phyloP scores from a whole-genome alignment of 495 filamentous ascomycete genomes.

The Xylaria grammica region DNA sequence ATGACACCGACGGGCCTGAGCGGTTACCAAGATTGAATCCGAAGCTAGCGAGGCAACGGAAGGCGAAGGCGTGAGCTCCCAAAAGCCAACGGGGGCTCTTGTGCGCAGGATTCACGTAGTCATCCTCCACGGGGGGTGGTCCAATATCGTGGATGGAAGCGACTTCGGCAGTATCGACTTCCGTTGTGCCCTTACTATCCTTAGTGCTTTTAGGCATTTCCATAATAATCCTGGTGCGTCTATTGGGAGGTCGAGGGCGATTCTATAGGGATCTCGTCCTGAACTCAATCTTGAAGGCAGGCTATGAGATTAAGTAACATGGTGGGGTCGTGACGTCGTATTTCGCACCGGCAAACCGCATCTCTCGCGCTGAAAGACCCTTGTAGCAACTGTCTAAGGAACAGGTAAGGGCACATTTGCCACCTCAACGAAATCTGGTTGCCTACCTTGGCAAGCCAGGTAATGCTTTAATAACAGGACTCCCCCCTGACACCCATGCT shows the following conservation, averaged over 20 bases:
- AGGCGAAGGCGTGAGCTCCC: slow-evolving; percentile 20
- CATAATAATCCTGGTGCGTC: not conserved
- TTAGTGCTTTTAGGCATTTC: not conserved
- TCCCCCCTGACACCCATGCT: too few relatives aligned
- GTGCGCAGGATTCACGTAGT: slow-evolving; percentile 31
- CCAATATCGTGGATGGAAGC: slow-evolving; percentile 14
- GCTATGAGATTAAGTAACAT: not conserved
- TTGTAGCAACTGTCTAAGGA: not conserved
- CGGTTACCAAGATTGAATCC: slow-evolving; percentile 27
- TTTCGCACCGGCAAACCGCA: not conserved
- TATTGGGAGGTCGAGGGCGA: not conserved
- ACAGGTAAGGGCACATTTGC: not conserved
- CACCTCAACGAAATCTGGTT: not conserved
- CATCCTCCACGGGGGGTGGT: slow-evolving; percentile 23
- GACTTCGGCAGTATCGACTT: slow-evolving; percentile 8
- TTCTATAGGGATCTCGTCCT: not conserved
- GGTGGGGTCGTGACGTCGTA: slow-evolving; percentile 17
- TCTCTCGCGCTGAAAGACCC: not conserved
- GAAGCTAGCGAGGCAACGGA: slow-evolving; percentile 24
- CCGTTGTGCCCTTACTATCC: not conserved
- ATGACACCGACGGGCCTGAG: slow-evolving; percentile 12
- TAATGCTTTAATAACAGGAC: too few relatives aligned
- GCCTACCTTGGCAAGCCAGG: too few relatives aligned
- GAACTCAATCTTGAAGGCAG: slow-evolving; percentile 4
- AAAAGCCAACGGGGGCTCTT: slow-evolving; percentile 32